phyloP scores from a whole-genome alignment of 345 rosid genomes.

The Eutrema japonicum region DNA sequence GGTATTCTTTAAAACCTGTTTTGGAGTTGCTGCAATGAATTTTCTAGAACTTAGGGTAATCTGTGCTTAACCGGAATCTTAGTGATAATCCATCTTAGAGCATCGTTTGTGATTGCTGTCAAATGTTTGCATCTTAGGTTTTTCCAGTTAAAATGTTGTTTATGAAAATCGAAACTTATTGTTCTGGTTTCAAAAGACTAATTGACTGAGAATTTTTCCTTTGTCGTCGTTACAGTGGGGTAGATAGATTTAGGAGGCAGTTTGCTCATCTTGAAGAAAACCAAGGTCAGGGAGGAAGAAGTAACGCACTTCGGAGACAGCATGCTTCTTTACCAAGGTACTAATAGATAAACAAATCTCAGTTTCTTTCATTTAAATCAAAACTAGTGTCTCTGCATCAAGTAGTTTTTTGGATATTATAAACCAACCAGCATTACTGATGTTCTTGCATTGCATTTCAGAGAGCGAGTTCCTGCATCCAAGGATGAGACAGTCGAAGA shows the following conservation, averaged over 20 bases:
- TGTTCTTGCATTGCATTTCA: slow-evolving; percentile 38
- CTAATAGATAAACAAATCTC: background rate
- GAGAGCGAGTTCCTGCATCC: slow-evolving; percentile 78
- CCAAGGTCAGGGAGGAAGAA: slow-evolving; percentile 71
- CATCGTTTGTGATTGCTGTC: background rate
- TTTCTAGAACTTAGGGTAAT: background rate
- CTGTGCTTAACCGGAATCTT: background rate
- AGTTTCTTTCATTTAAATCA: background rate
- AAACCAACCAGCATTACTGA: background rate
- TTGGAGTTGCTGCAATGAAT: background rate
- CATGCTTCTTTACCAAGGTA: slow-evolving; percentile 97
- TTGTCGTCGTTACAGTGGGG: slow-evolving; percentile 62
- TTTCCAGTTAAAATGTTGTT: background rate
- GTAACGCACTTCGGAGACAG: slow-evolving; percentile 70
- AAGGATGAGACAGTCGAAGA: slow-evolving; percentile 51
- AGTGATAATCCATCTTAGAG: background rate
- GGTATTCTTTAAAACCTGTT: background rate
- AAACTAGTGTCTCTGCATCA: background rate
- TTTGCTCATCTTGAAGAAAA: slow-evolving; percentile 98
- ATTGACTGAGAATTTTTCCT: background rate
- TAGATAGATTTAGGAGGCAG: slow-evolving; percentile 93
- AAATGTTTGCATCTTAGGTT: background rate
- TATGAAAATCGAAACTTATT: background rate
- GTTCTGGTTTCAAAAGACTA: background rate
- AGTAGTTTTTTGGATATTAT: background rate